phyloP scores from a whole-genome alignment of 1,139 yeast species.

The Magnusiomyces fungicola region DNA sequence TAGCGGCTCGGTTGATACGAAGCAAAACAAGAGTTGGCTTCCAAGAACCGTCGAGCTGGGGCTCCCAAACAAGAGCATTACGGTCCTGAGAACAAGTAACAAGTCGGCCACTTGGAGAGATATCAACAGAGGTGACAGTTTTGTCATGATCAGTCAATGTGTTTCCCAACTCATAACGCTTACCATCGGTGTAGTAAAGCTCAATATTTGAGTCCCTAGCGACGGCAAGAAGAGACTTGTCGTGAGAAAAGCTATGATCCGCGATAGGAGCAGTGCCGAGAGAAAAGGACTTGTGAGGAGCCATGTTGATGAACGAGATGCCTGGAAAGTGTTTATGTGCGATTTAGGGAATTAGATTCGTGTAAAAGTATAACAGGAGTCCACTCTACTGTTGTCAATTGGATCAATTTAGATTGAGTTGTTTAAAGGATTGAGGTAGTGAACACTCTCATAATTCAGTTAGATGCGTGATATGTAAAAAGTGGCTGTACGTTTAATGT shows the following conservation, averaged over 20 bases:
- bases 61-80: slow-evolving; percentile 96
- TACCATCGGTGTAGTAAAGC: slow-evolving; percentile 51
- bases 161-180: slow-evolving; percentile 45
- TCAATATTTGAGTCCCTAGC: slow-evolving; percentile 74
- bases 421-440: neutral
- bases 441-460: neutral
- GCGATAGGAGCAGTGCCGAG: slow-evolving; percentile 82
- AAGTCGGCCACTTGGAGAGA: slow-evolving; percentile 80
- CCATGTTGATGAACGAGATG: slow-evolving; percentile 14
- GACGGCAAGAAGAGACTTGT: slow-evolving; percentile 62
- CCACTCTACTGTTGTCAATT: slow-evolving; percentile 21
- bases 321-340: neutral
- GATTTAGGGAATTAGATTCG: neutral
- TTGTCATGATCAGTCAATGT: slow-evolving; percentile 82
- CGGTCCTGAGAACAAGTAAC: slow-evolving; percentile 98
- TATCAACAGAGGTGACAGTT: slow-evolving; percentile 90
- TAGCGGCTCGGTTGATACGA: slow-evolving; percentile 91
- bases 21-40: slow-evolving; percentile 89
- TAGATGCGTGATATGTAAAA: no score
- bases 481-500: no score
- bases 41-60: slow-evolving; percentile 49
- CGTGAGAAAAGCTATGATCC: slow-evolving; percentile 81
- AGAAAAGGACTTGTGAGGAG: slow-evolving; percentile 38
- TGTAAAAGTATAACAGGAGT: slow-evolving; percentile 17
- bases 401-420: no score